Evolutionary conservation across 2,329 filamentous ascomycete species (phyloP).

Genomic region (Sporothrix humicola): DNA sequence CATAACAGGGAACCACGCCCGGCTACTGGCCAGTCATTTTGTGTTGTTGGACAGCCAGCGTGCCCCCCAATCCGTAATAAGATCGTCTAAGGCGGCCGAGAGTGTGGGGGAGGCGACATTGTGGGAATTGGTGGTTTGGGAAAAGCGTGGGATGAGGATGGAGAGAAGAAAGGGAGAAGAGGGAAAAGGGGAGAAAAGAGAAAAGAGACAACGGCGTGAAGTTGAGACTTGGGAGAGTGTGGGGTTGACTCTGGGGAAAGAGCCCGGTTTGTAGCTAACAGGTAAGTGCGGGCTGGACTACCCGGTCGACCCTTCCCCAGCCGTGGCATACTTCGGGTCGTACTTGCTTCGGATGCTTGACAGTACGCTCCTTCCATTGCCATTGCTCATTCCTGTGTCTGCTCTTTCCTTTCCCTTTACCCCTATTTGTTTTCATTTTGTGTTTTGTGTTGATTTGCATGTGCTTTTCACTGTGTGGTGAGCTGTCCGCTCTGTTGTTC

Average conservation of each 20-base stretch:
- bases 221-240: background rate
- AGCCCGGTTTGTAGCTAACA: background rate
- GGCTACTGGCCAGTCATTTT: background rate
- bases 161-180: background rate
- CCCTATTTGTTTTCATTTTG: too few relatives aligned
- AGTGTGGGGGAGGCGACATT: conserved; percentile 20
- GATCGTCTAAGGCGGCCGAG: conserved; percentile 27
- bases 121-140: background rate
- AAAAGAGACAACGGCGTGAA: background rate
- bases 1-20: background rate
- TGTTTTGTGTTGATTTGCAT: background rate
- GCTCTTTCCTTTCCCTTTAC: background rate
- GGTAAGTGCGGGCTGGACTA: conserved; percentile 20
- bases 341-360: background rate
- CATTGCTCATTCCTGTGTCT: background rate
- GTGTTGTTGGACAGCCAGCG: background rate
- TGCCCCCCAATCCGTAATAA: conserved; percentile 27
- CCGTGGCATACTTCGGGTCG: background rate
- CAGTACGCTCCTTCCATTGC: background rate
- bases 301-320: conserved; percentile 16
- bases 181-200: background rate
- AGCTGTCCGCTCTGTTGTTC: background rate
- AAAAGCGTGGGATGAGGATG: background rate
- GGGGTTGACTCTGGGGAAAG: conserved; percentile 21
- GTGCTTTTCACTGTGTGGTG: background rate